Percentiles rank a stretch among this genome's conserved stretches.
Conservation (phyloP, 805 yeast species). For the Starmerella apicola region DNA sequence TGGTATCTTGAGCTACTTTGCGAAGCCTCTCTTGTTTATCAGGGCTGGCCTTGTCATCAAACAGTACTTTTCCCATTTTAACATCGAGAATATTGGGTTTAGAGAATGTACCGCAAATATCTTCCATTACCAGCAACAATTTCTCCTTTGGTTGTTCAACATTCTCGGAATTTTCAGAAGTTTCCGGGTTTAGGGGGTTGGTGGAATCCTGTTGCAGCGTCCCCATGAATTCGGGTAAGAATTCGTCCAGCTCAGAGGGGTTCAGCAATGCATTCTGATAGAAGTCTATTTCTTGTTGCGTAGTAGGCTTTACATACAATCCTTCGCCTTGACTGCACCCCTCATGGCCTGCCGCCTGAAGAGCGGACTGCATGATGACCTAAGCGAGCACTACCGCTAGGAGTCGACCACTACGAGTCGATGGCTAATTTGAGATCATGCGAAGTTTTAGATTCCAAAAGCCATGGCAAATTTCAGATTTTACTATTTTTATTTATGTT, state of each 20-base stretch:
- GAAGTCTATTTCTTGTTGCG: conserved; percentile 59
- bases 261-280: conserved; percentile 34
- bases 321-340: conserved; percentile 60
- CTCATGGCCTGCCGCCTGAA: conserved; percentile 88
- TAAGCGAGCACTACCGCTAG: no score
- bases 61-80: conserved; percentile 61
- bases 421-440: no score
- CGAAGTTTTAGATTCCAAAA: no score
- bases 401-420: no score
- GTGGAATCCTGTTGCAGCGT: conserved; percentile 29
- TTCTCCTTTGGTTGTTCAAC: conserved; percentile 14
- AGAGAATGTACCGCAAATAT: conserved; percentile 46
- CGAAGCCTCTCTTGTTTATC: conserved; percentile 54
- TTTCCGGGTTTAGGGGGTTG: neutral
- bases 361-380: conserved; percentile 11
- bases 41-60: conserved; percentile 42
- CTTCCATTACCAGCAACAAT: conserved; percentile 50
- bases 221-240: conserved; percentile 53
- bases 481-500: no score
- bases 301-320: conserved; percentile 60
- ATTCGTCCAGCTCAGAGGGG: conserved; percentile 22
- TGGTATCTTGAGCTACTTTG: conserved; percentile 55
- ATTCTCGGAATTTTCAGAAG: neutral
- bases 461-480: no score
- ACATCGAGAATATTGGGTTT: conserved; percentile 71